A percentile compares a stretch with the other conserved stretches of the same genome.
phyloP scores from a whole-genome alignment of 345 rosid genomes.

The Eucalyptus pauciflora region DNA sequence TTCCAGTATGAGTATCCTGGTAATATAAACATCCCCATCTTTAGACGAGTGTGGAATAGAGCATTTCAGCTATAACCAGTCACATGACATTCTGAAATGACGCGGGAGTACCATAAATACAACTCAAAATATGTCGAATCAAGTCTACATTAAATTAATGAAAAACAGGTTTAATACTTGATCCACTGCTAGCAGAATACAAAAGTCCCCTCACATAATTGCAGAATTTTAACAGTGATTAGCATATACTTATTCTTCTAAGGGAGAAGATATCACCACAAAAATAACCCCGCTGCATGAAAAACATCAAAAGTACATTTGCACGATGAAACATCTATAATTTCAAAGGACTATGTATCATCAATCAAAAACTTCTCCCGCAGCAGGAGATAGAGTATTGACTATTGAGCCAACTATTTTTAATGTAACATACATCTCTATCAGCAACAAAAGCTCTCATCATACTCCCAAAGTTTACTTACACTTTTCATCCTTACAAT shows the following conservation, averaged over 20 bases:
- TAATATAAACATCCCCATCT: background rate
- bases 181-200: background rate
- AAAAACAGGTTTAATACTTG: background rate
- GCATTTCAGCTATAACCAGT: background rate
- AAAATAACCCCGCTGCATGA: background rate
- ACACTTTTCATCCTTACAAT: background rate
- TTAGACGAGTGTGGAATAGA: background rate
- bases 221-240: background rate
- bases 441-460: background rate
- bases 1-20: background rate
- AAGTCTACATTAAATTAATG: background rate
- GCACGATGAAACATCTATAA: background rate
- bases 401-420: background rate
- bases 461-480: background rate
- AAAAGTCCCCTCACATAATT: background rate
- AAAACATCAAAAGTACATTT: background rate
- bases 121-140: background rate
- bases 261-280: background rate
- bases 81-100: background rate
- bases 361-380: background rate
- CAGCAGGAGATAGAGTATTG: background rate
- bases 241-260: background rate
- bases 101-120: background rate
- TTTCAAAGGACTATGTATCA: background rate
- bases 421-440: background rate